phyloP scores from a whole-genome alignment of 805 yeast species.

The Saccharomycopsis sp. region DNA sequence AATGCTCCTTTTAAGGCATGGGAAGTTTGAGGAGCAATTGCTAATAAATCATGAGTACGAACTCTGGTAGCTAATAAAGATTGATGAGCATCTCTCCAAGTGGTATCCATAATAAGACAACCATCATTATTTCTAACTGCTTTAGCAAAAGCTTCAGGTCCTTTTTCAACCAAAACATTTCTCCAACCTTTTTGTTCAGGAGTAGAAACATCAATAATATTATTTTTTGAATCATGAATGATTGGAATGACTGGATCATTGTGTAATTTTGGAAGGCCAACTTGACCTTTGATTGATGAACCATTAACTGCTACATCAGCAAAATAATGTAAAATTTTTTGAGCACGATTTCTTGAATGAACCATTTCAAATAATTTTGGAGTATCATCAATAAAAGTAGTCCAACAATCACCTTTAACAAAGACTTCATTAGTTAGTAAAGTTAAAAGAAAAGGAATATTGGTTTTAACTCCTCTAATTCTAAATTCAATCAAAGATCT shows the following conservation, averaged over 20 bases:
- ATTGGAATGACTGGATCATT: constrained; percentile 70
- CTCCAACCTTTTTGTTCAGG: constrained; percentile 83
- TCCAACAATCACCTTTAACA: constrained; percentile 86
- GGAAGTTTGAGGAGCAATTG: constrained; percentile 91
- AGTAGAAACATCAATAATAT: constrained; percentile 41
- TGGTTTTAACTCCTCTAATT: constrained; percentile 98
- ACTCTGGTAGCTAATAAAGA: constrained; percentile 95
- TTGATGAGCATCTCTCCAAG: constrained; percentile 99
- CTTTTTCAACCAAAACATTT: constrained; percentile 70
- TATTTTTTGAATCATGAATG: constrained; percentile 52
- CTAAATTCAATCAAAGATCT: constrained; percentile 95
- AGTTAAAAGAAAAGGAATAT: constrained; percentile 91
- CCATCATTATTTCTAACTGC: constrained; percentile 80
- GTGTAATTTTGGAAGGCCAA: constrained; percentile 77
- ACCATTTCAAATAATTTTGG: constrained; percentile 94
- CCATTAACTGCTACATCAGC: constrained; percentile 96
- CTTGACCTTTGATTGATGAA: constrained; percentile 89
- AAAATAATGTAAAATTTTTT: constrained; percentile 78
- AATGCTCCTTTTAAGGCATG: constrained; percentile 84
- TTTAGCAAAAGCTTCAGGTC: constrained; percentile 85
- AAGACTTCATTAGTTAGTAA: constrained; percentile 84
- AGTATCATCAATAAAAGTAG: constrained; percentile 96
- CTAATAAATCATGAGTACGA: constrained; percentile 82
- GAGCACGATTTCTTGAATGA: constrained; percentile 93
- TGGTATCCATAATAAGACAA: constrained; percentile 91